Percentiles rank a stretch among this genome's conserved stretches.
Evolutionary conservation across 768 basidiomycete species (phyloP).

Genomic region (Russula ochroleuca): DNA sequence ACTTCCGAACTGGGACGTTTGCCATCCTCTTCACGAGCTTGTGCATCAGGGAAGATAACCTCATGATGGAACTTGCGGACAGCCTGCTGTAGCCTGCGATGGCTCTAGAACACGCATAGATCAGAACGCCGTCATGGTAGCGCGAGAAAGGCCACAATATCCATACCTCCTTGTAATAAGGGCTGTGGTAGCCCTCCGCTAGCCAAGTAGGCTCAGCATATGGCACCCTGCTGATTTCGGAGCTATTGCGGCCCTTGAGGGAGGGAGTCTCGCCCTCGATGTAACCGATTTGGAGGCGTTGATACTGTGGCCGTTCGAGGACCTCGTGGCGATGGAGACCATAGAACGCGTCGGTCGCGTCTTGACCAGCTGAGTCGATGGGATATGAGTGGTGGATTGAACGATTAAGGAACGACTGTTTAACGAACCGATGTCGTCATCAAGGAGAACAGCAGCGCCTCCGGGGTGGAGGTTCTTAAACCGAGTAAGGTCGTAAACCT

Average conservation of each 20-base stretch:
- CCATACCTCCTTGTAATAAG: slow-evolving; percentile 70
- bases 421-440: slow-evolving; percentile 62
- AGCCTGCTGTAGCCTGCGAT: slow-evolving; percentile 55
- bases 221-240: slow-evolving; percentile 68
- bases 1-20: slow-evolving; percentile 77
- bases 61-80: slow-evolving; percentile 67
- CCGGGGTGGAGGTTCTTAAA: slow-evolving; percentile 84
- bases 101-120: slow-evolving; percentile 42
- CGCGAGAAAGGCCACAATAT: neutral
- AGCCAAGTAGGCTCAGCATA: slow-evolving; percentile 91
- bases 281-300: slow-evolving; percentile 68
- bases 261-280: slow-evolving; percentile 58
- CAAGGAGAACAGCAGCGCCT: slow-evolving; percentile 71
- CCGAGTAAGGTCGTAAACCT: slow-evolving; percentile 77
- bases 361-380: slow-evolving; percentile 60
- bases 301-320: slow-evolving; percentile 67
- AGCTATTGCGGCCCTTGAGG: slow-evolving; percentile 48
- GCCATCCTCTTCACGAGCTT: slow-evolving; percentile 79
- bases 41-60: slow-evolving; percentile 48
- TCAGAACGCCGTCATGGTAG: neutral
- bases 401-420: neutral
- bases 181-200: slow-evolving; percentile 60
- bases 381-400: neutral
- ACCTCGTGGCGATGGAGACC: slow-evolving; percentile 86
- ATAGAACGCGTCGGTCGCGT: slow-evolving; percentile 85